A percentile compares a stretch with the other conserved stretches of the same genome.
phyloP scores from a whole-genome alignment of 1,139 yeast genomes.

The Candida freyschussii region DNA sequence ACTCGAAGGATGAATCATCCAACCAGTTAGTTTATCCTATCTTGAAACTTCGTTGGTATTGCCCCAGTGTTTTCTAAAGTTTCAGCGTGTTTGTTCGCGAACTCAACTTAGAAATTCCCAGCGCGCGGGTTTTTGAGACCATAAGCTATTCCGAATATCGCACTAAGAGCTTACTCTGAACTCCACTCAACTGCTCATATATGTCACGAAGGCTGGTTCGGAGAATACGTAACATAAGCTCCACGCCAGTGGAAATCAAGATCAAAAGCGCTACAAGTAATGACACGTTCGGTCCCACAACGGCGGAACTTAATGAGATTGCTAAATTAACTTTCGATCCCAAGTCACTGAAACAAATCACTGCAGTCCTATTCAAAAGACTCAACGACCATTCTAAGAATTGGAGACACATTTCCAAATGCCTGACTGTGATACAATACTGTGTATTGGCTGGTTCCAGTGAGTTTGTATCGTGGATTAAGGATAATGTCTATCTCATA shows the following conservation, averaged over 20 bases:
- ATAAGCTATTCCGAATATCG: too few species aligned
- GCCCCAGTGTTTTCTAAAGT: too few species aligned
- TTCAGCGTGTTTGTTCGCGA: too few species aligned
- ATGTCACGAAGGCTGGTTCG: conserved; percentile 80
- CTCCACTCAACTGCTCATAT: too few species aligned
- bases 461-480: conserved; percentile 88
- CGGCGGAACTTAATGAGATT: conserved; percentile 77
- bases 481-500: conserved; percentile 76
- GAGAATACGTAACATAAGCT: conserved; percentile 87
- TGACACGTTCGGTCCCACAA: conserved; percentile 80
- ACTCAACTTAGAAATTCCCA: too few species aligned
- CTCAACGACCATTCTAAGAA: conserved; percentile 92
- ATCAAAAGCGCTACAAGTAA: conserved; percentile 93
- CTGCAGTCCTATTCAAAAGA: conserved; percentile 88
- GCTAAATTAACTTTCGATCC: conserved; percentile 63
- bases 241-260: conserved; percentile 77
- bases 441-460: conserved; percentile 84
- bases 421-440: conserved; percentile 82
- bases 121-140: too few species aligned
- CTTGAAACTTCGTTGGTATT: too few species aligned
- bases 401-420: conserved; percentile 94
- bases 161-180: too few species aligned
- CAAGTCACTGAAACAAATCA: conserved; percentile 75
- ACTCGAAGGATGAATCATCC: too few species aligned
- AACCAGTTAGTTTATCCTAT: too few species aligned